A percentile compares a stretch with the other conserved stretches of the same genome.
Evolutionary conservation across 352 stramenopile genomes (phyloP).

Genomic region (Pythium coloratum): DNA sequence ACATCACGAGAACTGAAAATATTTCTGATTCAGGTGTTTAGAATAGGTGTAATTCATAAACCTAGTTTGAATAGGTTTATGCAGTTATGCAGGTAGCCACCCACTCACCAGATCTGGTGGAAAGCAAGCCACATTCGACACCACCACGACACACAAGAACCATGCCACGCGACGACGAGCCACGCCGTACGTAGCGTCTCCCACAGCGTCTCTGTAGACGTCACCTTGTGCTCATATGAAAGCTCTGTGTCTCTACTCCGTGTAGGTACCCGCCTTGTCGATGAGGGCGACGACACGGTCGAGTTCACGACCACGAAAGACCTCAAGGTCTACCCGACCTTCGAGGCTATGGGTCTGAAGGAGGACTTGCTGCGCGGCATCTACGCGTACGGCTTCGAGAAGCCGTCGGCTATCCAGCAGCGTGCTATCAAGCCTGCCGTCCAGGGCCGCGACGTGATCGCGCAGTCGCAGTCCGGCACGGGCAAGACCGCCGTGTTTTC

Average conservation of each 20-base stretch:
- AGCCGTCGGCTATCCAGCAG: no score
- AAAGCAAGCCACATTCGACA: neutral
- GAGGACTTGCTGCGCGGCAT: no score
- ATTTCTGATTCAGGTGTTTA: no score
- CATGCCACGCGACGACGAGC: slow-evolving; percentile 28
- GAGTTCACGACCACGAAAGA: slow-evolving; percentile 92
- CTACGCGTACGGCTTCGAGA: no score
- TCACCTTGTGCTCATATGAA: slow-evolving; percentile 1
- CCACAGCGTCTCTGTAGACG: neutral
- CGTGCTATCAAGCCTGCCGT: no score
- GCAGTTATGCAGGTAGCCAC: neutral
- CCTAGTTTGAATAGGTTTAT: neutral
- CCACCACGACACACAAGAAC: neutral
- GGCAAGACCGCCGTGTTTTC: no score
- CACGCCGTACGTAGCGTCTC: slow-evolving; percentile 20
- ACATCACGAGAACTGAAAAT: no score
- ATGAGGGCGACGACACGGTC: slow-evolving; percentile 72
- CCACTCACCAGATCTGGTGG: neutral
- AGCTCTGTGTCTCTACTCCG: slow-evolving; percentile 7
- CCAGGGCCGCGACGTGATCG: no score
- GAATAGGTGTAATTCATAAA: neutral
- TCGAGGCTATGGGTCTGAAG: no score
- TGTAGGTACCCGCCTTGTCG: slow-evolving; percentile 57
- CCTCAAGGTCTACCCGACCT: slow-evolving; percentile 76
- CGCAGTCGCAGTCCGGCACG: no score